A percentile compares a stretch with the other conserved stretches of the same genome.
phyloP scores from a whole-genome alignment of 2,329 filamentous ascomycete species.

The Ophiostoma ulmi region DNA sequence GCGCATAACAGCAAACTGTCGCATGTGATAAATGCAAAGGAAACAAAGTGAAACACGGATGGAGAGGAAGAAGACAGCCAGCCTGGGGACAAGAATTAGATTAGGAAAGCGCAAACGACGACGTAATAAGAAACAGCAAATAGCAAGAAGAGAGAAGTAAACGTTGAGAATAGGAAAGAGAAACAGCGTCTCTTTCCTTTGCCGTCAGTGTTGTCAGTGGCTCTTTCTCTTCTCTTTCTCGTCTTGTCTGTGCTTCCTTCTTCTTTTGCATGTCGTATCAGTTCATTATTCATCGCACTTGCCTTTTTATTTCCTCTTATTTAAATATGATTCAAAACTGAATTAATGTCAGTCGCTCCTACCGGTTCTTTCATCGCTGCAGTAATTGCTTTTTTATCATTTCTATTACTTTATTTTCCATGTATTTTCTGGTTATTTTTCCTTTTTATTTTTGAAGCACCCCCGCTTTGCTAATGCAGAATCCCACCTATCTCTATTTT shows the following conservation, averaged over 20 bases:
- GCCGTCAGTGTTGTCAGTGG: neutral
- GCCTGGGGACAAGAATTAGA: neutral
- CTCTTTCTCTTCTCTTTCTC: neutral
- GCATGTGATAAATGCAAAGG: constrained; percentile 1
- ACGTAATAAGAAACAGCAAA: neutral
- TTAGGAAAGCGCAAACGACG: neutral
- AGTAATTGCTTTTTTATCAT: constrained; percentile 9
- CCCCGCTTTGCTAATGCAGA: constrained; percentile 5
- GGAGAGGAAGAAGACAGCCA: neutral
- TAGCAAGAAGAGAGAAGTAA: neutral
- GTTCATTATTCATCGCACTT: neutral
- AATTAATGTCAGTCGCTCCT: neutral
- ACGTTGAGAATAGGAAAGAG: neutral
- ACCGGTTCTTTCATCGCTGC: constrained; percentile 18
- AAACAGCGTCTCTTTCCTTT: neutral
- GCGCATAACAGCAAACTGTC: neutral
- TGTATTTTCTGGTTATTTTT: neutral
- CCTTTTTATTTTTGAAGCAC: neutral
- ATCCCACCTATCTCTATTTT: neutral
- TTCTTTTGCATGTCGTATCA: neutral
- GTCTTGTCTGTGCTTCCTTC: neutral
- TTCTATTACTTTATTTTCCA: neutral
- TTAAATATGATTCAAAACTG: neutral
- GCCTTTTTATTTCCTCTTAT: neutral
- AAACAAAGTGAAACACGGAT: constrained; percentile 3